phyloP scores from a whole-genome alignment of 2,329 filamentous ascomycete genomes.

The Fonsecaea nubica region DNA sequence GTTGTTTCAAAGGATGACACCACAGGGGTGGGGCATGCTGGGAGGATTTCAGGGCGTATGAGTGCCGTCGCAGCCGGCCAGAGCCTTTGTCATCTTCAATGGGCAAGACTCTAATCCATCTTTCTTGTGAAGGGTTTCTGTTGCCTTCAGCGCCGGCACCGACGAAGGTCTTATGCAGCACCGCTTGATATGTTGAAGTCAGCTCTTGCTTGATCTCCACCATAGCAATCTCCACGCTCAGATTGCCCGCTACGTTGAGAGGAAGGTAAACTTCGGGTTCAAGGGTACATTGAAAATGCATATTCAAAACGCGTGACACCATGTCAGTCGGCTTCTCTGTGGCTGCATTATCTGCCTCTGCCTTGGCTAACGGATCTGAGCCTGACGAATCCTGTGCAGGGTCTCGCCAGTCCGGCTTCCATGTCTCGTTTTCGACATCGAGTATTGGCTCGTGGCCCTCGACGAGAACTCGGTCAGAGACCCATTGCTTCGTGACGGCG shows the following conservation, averaged over 20 bases:
- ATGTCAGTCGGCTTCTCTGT: constrained; percentile 47
- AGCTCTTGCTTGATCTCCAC: constrained; percentile 43
- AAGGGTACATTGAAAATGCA: constrained; percentile 53
- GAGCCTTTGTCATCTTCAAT: constrained; percentile 44
- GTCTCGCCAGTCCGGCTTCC: constrained; percentile 43
- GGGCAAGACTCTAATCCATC: constrained; percentile 45
- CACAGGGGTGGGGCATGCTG: constrained; percentile 42
- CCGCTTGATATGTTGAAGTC: constrained; percentile 38
- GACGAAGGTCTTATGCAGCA: constrained; percentile 26
- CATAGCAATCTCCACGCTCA: constrained; percentile 50
- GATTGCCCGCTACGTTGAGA: constrained; percentile 49
- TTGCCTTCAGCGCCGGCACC: constrained; percentile 26
- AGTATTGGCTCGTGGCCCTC: constrained; percentile 41
- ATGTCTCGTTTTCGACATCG: constrained; percentile 52
- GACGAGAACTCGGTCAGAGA: constrained; percentile 47
- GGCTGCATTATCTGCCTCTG: constrained; percentile 44
- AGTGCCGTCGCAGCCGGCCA: constrained; percentile 46
- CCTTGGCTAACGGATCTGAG: constrained; percentile 31
- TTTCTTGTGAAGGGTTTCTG: constrained; percentile 43
- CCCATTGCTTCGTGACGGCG: constrained; percentile 53
- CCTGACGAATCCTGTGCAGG: constrained; percentile 20
- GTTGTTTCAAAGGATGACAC: constrained; percentile 45
- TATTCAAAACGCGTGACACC: constrained; percentile 48
- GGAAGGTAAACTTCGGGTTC: constrained; percentile 53
- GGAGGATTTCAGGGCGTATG: constrained; percentile 52